These are phyloP conservation scores for Podaxis mareebaensis DNA, from an alignment of 768 basidiomycete genomes.

Conservation along the genomic window DNA sequence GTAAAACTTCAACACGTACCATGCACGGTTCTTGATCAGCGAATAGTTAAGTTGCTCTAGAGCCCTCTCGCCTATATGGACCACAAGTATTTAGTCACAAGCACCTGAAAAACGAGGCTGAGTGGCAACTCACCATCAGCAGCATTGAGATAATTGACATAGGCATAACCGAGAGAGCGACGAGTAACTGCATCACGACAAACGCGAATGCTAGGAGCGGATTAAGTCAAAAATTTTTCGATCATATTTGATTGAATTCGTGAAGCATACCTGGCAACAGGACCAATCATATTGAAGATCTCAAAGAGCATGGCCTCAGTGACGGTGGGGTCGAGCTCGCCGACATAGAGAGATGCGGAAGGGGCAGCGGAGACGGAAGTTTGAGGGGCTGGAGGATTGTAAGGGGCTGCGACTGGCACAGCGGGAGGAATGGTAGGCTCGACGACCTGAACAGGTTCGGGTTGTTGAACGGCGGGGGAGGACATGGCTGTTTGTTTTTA, in stretches of 20 bases:
- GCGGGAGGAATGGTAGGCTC: conserved; percentile 49
- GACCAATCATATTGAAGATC: conserved; percentile 99
- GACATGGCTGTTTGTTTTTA: conserved; percentile 58
- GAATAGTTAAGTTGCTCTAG: conserved; percentile 99
- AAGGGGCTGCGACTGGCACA: conserved; percentile 48
- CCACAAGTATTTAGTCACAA: conserved; percentile 8
- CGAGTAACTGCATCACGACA: conserved; percentile 99
- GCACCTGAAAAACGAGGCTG: neutral
- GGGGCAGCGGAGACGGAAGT: conserved; percentile 63
- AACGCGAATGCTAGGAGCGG: conserved; percentile 81
- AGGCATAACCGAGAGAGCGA: conserved; percentile 99
- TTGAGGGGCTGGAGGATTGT: conserved; percentile 59
- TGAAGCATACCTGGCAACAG: conserved; percentile 83
- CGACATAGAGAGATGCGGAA: conserved; percentile 96
- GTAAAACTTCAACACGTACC: conserved; percentile 47
- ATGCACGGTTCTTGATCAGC: conserved; percentile 96
- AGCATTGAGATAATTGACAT: conserved; percentile 98
- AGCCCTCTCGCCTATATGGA: conserved; percentile 82
- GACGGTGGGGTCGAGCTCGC: conserved; percentile 97
- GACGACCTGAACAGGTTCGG: conserved; percentile 54
- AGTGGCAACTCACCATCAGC: conserved; percentile 69
- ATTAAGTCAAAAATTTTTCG: conserved; percentile 16
- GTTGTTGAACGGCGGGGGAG: conserved; percentile 52
- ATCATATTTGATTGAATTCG: neutral
- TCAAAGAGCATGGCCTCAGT: conserved; percentile 99